Base-by-base conservation (phyloP, 257 asterid species). In the Forsythia viridissima region DNA sequence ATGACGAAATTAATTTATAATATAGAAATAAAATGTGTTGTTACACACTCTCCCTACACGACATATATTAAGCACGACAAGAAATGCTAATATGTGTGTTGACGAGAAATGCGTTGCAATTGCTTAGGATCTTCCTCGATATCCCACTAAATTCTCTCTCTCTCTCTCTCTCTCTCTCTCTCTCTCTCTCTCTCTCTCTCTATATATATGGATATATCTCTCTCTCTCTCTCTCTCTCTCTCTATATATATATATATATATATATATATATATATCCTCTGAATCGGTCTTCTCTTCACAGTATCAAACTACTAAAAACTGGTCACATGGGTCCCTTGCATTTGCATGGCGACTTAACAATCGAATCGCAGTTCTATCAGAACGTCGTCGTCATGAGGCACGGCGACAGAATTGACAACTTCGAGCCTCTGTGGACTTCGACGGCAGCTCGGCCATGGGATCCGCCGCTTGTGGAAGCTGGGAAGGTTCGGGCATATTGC, bases 351-450 rank as follows among this genome's bases (percentile, higher is more conserved):
- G 38, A 4, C 10, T 20, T 10, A 8, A 24, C 18, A 9, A 20
- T 21, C 5, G 15, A 8, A 71, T 21, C 74, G 40, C 48, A 59
- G 6, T 11, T 38, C 37, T 67, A 42, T 41, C 88, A 88, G 61
- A 82, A 88, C 83, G 80, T 88, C 77, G 77, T 88, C 77, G 90
- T 88, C 3, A 84, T 88, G 91, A 82, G 91, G 73, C 91, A 88
- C 69, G 91, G 90, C 20, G 90, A 88, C 46, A 72, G 91, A 76
- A 44, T 77, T 0, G 91, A 88, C 77, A 88, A 88, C 84, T 77
- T 80, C 37, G 91, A 88, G 34, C 87, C 82, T 43, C 72, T 79
- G 63, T 88, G 91, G 91, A 84, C 74, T 12, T 36, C 68, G 39
- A 78, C 77, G 39, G 87, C 91, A 0, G 59, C 78, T 5, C 76